A percentile compares a stretch with the other conserved stretches of the same genome.
These are phyloP conservation scores for Globisporangium paddicum DNA, from an alignment of 352 stramenopile species.

Conservation along the genomic window DNA sequence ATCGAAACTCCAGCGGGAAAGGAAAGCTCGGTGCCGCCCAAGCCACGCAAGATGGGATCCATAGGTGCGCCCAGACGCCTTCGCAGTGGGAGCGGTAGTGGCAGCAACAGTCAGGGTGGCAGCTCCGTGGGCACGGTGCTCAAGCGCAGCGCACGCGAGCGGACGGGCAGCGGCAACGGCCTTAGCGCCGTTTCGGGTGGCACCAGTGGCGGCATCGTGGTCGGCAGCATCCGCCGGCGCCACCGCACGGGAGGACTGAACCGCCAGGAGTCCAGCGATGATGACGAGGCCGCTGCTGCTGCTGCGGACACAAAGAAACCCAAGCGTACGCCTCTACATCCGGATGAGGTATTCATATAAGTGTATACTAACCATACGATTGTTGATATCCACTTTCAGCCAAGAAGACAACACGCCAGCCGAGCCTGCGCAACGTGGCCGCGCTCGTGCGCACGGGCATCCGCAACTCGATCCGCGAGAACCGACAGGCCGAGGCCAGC, in stretches of 20 bases:
- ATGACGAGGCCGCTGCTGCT: constrained; percentile 14
- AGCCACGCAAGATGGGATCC: constrained; percentile 22
- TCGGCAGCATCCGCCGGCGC: constrained; percentile 8
- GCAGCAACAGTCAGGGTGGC: constrained; percentile 24
- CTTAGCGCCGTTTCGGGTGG: not conserved
- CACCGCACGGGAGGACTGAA: not conserved
- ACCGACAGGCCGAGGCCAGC: constrained; percentile 11
- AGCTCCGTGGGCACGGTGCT: constrained; percentile 13
- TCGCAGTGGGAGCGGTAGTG: constrained; percentile 47
- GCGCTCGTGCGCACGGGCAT: constrained; percentile 58
- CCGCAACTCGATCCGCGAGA: constrained; percentile 24
- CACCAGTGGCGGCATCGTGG: constrained; percentile 7
- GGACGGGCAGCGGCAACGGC: constrained; percentile 25
- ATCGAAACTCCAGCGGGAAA: not conserved
- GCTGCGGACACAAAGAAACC: constrained; percentile 2
- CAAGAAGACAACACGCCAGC: constrained; percentile 31
- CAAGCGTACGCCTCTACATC: constrained; percentile 6
- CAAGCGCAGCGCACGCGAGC: constrained; percentile 16
- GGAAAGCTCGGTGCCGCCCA: constrained; percentile 24
- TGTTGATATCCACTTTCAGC: constrained; percentile 1
- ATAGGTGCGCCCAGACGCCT: constrained; percentile 29
- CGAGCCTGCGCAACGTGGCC: constrained; percentile 63
- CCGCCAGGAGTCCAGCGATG: constrained; percentile 26
- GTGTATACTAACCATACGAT: too few species aligned
- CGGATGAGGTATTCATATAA: not conserved